Percentiles rank a stretch among this genome's conserved stretches.
phyloP scores from a whole-genome alignment of 2,329 filamentous ascomycete genomes.

The Colletotrichum euphorbiae region DNA sequence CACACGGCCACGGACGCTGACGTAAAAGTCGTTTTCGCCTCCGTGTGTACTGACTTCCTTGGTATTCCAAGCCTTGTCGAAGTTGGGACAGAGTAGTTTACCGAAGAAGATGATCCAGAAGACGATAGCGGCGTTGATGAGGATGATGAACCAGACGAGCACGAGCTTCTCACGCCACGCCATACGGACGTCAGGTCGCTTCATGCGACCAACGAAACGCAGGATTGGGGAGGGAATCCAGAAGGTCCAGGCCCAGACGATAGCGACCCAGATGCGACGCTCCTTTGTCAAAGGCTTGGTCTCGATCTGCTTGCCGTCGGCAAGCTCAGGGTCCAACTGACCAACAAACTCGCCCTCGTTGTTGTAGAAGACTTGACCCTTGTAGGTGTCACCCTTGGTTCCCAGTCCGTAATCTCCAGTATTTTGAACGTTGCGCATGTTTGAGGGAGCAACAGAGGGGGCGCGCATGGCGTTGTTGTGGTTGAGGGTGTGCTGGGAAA shows the following conservation, averaged over 20 bases:
- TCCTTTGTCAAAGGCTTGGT: constrained; percentile 71
- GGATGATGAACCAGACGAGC: constrained; percentile 80
- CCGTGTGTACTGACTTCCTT: constrained; percentile 77
- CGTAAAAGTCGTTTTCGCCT: constrained; percentile 83
- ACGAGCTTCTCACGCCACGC: constrained; percentile 97
- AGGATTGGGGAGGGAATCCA: constrained; percentile 93
- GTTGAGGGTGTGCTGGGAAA: constrained; percentile 64
- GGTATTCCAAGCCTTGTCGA: constrained; percentile 86
- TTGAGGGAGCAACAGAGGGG: constrained; percentile 72
- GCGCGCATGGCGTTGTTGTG: constrained; percentile 54
- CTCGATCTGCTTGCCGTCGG: constrained; percentile 80
- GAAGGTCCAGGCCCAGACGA: constrained; percentile 90
- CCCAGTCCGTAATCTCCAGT: constrained; percentile 92
- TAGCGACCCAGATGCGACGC: constrained; percentile 81
- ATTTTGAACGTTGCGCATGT: constrained; percentile 61
- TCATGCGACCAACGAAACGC: constrained; percentile 90
- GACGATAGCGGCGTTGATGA: constrained; percentile 84
- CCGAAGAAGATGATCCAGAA: constrained; percentile 96
- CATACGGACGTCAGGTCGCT: constrained; percentile 94
- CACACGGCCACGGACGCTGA: constrained; percentile 87
- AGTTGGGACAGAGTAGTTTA: constrained; percentile 87
- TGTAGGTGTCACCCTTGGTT: constrained; percentile 82
- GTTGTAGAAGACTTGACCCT: constrained; percentile 80
- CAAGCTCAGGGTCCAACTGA: constrained; percentile 80
- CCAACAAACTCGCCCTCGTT: constrained; percentile 75